Evolutionary conservation across 1,284 basidiomycete genomes (phyloP).

Genomic region (Tausonia pullulans): DNA sequence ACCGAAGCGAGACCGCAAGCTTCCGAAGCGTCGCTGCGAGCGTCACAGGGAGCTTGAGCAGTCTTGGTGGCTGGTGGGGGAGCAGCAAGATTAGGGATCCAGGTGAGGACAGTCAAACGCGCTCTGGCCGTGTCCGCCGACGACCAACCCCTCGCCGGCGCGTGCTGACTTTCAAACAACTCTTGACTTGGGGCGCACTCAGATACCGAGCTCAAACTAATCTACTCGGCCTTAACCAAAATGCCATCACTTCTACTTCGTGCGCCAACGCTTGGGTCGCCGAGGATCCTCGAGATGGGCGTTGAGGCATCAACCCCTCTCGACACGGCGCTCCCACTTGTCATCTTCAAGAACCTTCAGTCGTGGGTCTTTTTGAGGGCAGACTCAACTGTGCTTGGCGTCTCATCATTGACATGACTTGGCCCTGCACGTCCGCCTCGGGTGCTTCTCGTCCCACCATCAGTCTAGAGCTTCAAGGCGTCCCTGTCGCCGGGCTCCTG

Average conservation of each 20-base stretch:
- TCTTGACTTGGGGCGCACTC: not conserved
- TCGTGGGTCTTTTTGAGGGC: not conserved
- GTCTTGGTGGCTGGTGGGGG: constrained; percentile 15
- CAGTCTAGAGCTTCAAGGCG: no score
- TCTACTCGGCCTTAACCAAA: constrained; percentile 18
- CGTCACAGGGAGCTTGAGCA: constrained; percentile 8
- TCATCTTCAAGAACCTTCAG: constrained; percentile 16
- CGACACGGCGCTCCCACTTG: constrained; percentile 10
- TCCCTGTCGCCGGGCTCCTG: not conserved
- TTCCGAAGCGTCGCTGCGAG: constrained; percentile 8
- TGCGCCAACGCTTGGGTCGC: not conserved
- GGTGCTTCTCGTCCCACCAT: no score
- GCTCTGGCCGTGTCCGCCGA: no score
- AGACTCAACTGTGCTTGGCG: not conserved
- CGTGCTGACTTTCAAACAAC: not conserved
- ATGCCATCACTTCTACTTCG: constrained; percentile 11
- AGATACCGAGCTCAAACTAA: constrained; percentile 15
- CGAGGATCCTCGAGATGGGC: constrained; percentile 14
- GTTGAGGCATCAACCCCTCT: constrained; percentile 1
- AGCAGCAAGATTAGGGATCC: constrained; percentile 8
- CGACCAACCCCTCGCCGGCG: no score
- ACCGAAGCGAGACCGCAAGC: constrained; percentile 12
- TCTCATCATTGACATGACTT: not conserved
- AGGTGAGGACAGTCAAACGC: not conserved
- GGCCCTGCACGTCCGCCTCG: not conserved